A percentile compares a stretch with the other conserved stretches of the same genome.
Evolutionary conservation across 169 alveolate genomes (phyloP).

Genomic region (Plasmodium cynomolgi): DNA sequence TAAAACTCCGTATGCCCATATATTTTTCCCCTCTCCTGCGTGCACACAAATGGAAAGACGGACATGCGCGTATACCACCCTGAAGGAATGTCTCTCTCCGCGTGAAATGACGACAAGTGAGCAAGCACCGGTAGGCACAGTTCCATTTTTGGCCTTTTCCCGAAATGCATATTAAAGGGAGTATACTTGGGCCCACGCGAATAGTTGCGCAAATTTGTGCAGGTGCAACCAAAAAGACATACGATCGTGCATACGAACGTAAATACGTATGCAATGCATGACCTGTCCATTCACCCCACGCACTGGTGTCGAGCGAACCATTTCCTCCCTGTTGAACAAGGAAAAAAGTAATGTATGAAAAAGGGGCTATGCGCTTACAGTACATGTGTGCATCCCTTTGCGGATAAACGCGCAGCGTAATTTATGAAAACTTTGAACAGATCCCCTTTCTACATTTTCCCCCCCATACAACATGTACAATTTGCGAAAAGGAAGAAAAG

Average conservation of each 20-base stretch:
- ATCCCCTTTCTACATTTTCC: neutral
- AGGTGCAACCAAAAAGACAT: neutral
- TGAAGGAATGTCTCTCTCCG: neutral
- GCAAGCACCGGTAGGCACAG: constrained; percentile 61
- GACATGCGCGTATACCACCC: neutral
- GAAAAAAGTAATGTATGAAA: neutral
- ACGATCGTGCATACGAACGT: neutral
- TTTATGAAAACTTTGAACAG: neutral
- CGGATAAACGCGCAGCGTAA: neutral
- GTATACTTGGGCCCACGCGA: neutral
- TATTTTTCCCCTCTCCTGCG: neutral
- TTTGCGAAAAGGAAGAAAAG: neutral
- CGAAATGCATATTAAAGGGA: neutral
- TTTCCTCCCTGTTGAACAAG: neutral
- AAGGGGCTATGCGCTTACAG: neutral
- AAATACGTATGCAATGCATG: neutral
- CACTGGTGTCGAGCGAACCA: neutral
- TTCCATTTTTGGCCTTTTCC: neutral
- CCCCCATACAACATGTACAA: neutral
- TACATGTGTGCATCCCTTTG: neutral
- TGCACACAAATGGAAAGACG: neutral
- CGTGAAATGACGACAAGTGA: neutral
- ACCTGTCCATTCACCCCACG: neutral
- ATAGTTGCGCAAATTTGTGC: neutral
- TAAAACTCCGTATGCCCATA: neutral